A percentile compares a stretch with the other conserved stretches of the same genome.
These are phyloP conservation scores for Sodiomyces alkalinus DNA, from an alignment of 2,329 filamentous ascomycete species.

Conservation along the genomic window DNA sequence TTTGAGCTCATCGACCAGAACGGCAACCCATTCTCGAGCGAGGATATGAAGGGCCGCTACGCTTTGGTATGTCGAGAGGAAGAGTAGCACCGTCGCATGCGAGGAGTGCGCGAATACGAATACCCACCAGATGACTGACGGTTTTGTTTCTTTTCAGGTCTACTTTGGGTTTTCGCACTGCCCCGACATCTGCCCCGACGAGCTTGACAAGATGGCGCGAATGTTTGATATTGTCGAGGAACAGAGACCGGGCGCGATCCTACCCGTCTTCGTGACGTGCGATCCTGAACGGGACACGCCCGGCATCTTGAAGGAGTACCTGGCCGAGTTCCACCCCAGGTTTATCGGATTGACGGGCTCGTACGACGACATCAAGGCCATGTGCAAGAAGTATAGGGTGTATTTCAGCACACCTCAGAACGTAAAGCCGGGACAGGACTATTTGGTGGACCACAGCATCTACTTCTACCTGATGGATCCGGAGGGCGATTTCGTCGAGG, in stretches of 20 bases:
- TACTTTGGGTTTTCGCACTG: constrained; percentile 99
- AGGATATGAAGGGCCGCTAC: constrained; percentile 78
- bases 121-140: too few species aligned
- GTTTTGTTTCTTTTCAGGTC: too few species aligned
- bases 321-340: constrained; percentile 76
- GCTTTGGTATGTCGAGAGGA: constrained; percentile 41
- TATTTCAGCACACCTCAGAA: constrained; percentile 90
- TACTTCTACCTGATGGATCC: constrained; percentile 99
- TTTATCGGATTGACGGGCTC: constrained; percentile 84
- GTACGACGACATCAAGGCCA: constrained; percentile 83
- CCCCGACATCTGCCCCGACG: constrained; percentile 96
- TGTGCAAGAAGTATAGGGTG: constrained; percentile 91
- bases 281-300: constrained; percentile 87
- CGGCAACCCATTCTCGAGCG: constrained; percentile 60
- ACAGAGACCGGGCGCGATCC: constrained; percentile 35
- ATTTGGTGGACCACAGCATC: constrained; percentile 95
- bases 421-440: constrained; percentile 87
- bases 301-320: constrained; percentile 68
- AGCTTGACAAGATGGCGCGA: constrained; percentile 97
- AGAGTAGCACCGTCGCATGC: not conserved
- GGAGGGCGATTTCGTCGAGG: constrained; percentile 95
- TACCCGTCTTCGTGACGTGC: constrained; percentile 87
- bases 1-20: constrained; percentile 75
- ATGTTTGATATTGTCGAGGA: constrained; percentile 66
- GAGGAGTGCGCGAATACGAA: too few species aligned